Conservation (phyloP, 441 rosid genomes). For the Gossypium gossypioides region DNA sequence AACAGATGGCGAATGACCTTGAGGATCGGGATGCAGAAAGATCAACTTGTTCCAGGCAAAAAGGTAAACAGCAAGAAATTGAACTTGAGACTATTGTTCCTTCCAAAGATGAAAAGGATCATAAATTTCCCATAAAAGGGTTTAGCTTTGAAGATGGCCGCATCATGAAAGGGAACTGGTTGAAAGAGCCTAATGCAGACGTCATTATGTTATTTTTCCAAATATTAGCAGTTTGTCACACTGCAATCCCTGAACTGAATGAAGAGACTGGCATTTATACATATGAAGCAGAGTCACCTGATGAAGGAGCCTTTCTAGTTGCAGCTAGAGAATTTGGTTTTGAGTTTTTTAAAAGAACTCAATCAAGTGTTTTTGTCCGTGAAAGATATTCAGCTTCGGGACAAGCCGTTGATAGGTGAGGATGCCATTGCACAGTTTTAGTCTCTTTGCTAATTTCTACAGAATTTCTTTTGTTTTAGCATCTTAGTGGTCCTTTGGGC, state of each 20-base stretch:
- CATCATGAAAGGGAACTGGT: slow-evolving; percentile 75
- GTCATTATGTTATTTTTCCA: slow-evolving; percentile 56
- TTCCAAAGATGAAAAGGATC: slow-evolving; percentile 32
- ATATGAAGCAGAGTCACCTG: slow-evolving; percentile 96
- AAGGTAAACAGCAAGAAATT: slow-evolving; percentile 40
- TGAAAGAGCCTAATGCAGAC: slow-evolving; percentile 55
- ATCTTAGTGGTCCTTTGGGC: slow-evolving; percentile 13
- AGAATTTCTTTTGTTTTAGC: slow-evolving; percentile 8
- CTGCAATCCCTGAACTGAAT: slow-evolving; percentile 81
- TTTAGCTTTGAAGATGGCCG: slow-evolving; percentile 84
- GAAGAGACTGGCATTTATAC: slow-evolving; percentile 62
- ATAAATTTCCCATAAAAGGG: slow-evolving; percentile 52
- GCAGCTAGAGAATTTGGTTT: slow-evolving; percentile 97
- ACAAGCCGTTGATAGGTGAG: slow-evolving; percentile 60
- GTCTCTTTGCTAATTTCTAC: slow-evolving; percentile 11
- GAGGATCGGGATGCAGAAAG: slow-evolving; percentile 44
- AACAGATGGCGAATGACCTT: slow-evolving; percentile 73
- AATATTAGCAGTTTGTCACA: slow-evolving; percentile 76
- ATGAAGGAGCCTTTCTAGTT: slow-evolving; percentile 84
- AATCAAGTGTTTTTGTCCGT: slow-evolving; percentile 60
- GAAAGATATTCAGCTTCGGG: slow-evolving; percentile 50
- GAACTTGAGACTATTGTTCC: slow-evolving; percentile 63
- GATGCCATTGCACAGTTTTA: background rate
- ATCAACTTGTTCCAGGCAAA: slow-evolving; percentile 26
- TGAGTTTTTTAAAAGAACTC: slow-evolving; percentile 78